A percentile compares a stretch with the other conserved stretches of the same genome.
These are phyloP conservation scores for Lecanicillium sp. DNA, from an alignment of 2,329 filamentous ascomycete species.

Conservation along the genomic window DNA sequence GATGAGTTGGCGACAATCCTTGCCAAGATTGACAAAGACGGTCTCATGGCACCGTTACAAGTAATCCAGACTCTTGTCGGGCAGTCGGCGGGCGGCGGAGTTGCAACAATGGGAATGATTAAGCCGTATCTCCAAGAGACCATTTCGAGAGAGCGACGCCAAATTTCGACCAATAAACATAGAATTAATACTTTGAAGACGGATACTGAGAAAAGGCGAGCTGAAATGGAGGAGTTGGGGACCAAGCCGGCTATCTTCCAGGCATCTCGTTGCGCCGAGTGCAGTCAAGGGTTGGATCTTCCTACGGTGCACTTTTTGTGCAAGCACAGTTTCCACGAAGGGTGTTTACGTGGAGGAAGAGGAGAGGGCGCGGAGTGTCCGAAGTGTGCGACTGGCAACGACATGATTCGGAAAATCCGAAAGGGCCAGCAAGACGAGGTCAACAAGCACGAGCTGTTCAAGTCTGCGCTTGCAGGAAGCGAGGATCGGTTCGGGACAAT, in stretches of 20 bases:
- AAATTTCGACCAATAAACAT: conserved; percentile 72
- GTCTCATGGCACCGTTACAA: conserved; percentile 90
- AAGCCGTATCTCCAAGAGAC: conserved; percentile 86
- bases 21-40: conserved; percentile 78
- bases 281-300: conserved; percentile 68
- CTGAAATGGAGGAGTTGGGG: conserved; percentile 69
- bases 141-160: conserved; percentile 78
- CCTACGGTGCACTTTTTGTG: conserved; percentile 94
- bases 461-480: conserved; percentile 66
- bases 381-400: conserved; percentile 73
- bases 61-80: conserved; percentile 85
- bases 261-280: conserved; percentile 78
- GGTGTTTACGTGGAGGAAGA: conserved; percentile 55
- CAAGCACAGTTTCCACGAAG: conserved; percentile 93
- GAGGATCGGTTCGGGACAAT: conserved; percentile 84
- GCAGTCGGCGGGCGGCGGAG: conserved; percentile 40
- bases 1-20: conserved; percentile 76
- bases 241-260: conserved; percentile 84
- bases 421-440: conserved; percentile 80
- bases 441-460: conserved; percentile 82
- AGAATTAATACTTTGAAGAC: conserved; percentile 75
- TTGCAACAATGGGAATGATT: conserved; percentile 96
- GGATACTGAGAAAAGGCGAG: conserved; percentile 72
- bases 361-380: conserved; percentile 71
- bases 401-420: conserved; percentile 80